Evolutionary conservation across 1,284 basidiomycete species (phyloP), one percentile per base, ranked within the genome.

Genomic region (Cryptococcus sp.): DNA sequence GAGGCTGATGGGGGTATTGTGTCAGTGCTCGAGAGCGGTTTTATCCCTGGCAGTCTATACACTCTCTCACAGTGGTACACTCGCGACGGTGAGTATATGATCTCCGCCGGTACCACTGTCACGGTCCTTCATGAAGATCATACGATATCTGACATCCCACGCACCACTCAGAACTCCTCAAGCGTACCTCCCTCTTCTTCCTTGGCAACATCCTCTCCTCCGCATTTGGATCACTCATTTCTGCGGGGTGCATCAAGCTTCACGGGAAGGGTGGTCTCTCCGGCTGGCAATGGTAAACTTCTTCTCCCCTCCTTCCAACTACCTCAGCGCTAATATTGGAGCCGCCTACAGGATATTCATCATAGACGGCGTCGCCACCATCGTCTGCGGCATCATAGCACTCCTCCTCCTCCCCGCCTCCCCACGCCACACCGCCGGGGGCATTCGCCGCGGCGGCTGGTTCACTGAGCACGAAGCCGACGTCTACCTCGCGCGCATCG

Each of bases 21-120:
- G n/a, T 12, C n/a, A 44, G 64, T 85, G 0, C 84, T 82, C 60
- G 85, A 87, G 77, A 85, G 84, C 43, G 85, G 64, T 20, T 64
- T 54, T 50, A 62, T 68, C 28, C 64, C 67, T 4, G 66, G 63
- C 28, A 42, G 60, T 16, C 56, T 69, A 2, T 69, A 62, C 57
- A 49, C 42, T 52, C 50, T 70, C 23, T 66, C 65, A 4, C 61
- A 60, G 5, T 64, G 56, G 44, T 66, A 64, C 50, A 64, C 52
- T 20, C 57, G 60, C 20, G 42, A 15, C 11, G 42, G 42, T 44
- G 23, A 3, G 20, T 44, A 4, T 44, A 2, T 15, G 7, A 33
- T n/a, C n/a, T n/a, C n/a, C n/a, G n/a, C n/a, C n/a, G n/a, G n/a
- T n/a, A 33, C 28, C 9, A 33, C 28, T 9, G 28, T 33, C 9